A percentile compares a stretch with the other conserved stretches of the same genome.
Conservation (phyloP, 73 alveolate genomes). For the Symbiodinium natans region DNA sequence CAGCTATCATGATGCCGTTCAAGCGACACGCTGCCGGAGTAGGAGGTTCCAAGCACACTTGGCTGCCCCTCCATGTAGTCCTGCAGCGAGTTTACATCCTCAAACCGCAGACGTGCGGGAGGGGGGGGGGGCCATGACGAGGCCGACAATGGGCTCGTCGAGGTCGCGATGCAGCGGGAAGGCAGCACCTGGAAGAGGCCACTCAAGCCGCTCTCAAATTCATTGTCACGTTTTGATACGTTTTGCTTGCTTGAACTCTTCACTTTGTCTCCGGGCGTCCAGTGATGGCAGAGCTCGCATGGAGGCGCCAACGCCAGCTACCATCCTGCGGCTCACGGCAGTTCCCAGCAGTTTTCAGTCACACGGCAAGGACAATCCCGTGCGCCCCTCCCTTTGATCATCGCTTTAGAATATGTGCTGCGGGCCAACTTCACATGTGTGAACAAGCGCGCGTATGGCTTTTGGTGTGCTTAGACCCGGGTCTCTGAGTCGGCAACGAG, state of each 20-base stretch:
- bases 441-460: no score
- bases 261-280: background rate
- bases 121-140: background rate
- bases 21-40: conserved; percentile 35
- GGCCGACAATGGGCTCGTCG: conserved; percentile 48
- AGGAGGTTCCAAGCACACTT: conserved; percentile 33
- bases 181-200: conserved; percentile 39
- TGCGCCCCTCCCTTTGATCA: background rate
- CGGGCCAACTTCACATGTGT: no score
- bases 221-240: no score
- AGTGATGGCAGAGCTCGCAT: conserved; percentile 49
- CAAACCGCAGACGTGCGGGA: background rate
- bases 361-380: background rate
- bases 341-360: no score
- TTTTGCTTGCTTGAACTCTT: no score
- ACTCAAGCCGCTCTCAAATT: no score
- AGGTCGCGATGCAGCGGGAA: conserved; percentile 50
- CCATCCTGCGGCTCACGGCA: conserved; percentile 11
- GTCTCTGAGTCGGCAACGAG: no score
- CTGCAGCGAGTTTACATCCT: background rate
- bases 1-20: no score
- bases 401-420: no score
- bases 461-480: no score
- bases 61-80: conserved; percentile 29
- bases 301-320: conserved; percentile 64